Base-by-base conservation (phyloP, 768 basidiomycete genomes). In the Termitomyces titanicus region DNA sequence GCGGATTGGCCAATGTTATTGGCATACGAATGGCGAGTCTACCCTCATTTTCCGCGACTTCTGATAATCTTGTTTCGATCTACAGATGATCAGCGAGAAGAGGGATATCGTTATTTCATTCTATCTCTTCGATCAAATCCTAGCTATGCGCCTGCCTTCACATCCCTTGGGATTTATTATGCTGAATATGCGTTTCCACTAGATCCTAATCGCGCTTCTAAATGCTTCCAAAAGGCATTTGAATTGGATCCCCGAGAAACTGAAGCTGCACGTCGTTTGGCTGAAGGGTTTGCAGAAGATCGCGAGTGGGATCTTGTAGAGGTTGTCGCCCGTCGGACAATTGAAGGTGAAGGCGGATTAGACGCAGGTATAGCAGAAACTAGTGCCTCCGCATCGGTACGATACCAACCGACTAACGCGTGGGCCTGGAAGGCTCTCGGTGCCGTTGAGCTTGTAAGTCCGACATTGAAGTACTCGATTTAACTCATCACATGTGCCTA, bases 381-480 rank as follows among this genome's bases (percentile, higher is more conserved):
- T 18, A 11, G 35, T 12, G 17, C 35, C 2, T 12, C 11, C 22
- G 71, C 70, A 3, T 72, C 75, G 8, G 78, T 79, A 46, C 74
- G 81, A 61, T 86, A 86, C 66, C 74, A 84, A 40, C 88, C 91
- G 0, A 84, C 83, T 35, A 94, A 96, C 63, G 81, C 88, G 8
- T 99, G 97, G 97, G 97, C 97, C 3, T 99, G 96, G 95, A 98
- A 97, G 70, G 95, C 94, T 20, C 72, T 93, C 34, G 97, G 94
- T 1, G 83, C 92, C 0, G 94, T 94, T 2, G 94, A 95, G 68
- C 73, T 95, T 72, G 96, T 94, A 64, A 69, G 88, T 73, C 15
- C 7, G 25, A 39, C 12, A 20, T 52, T 42, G n/a, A 12, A 25
- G 7, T 13, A 46, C 45, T 27, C 37, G 15, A 43, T 57, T 50